Evolutionary conservation across 2,329 filamentous ascomycete species (phyloP).

Genomic region (Talaromyces piceae): DNA sequence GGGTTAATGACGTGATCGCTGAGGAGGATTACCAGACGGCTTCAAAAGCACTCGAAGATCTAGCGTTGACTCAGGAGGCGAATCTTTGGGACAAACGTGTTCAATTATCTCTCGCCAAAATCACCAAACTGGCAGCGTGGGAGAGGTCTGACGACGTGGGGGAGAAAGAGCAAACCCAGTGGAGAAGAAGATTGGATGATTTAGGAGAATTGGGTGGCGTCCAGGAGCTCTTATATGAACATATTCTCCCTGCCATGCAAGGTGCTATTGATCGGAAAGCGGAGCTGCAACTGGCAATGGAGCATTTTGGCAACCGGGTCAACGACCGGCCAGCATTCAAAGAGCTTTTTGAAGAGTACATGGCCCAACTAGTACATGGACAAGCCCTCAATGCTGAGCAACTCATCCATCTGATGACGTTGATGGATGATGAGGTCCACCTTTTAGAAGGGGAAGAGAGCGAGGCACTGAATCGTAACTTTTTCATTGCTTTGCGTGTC

Average conservation of each 20-base stretch:
- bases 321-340: slow-evolving; percentile 59
- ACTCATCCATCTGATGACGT: slow-evolving; percentile 61
- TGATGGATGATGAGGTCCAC: slow-evolving; percentile 58
- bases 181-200: slow-evolving; percentile 50
- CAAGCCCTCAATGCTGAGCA: slow-evolving; percentile 55
- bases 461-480: slow-evolving; percentile 53
- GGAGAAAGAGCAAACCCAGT: slow-evolving; percentile 34
- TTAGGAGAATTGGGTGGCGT: slow-evolving; percentile 64
- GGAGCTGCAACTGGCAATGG: slow-evolving; percentile 67
- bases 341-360: slow-evolving; percentile 61
- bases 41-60: slow-evolving; percentile 59
- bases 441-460: slow-evolving; percentile 40
- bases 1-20: slow-evolving; percentile 85
- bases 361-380: slow-evolving; percentile 64
- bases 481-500: slow-evolving; percentile 62
- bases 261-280: slow-evolving; percentile 73
- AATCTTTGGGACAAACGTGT: slow-evolving; percentile 91
- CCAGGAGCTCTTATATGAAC: slow-evolving; percentile 70
- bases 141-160: slow-evolving; percentile 22
- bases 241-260: slow-evolving; percentile 59
- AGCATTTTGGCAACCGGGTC: slow-evolving; percentile 52
- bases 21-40: slow-evolving; percentile 70
- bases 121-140: slow-evolving; percentile 62
- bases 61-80: slow-evolving; percentile 64
- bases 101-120: slow-evolving; percentile 80